Percentiles rank a stretch among this genome's conserved stretches.
phyloP scores from a whole-genome alignment of 208 protist species.

The Leishmania mexicana region DNA sequence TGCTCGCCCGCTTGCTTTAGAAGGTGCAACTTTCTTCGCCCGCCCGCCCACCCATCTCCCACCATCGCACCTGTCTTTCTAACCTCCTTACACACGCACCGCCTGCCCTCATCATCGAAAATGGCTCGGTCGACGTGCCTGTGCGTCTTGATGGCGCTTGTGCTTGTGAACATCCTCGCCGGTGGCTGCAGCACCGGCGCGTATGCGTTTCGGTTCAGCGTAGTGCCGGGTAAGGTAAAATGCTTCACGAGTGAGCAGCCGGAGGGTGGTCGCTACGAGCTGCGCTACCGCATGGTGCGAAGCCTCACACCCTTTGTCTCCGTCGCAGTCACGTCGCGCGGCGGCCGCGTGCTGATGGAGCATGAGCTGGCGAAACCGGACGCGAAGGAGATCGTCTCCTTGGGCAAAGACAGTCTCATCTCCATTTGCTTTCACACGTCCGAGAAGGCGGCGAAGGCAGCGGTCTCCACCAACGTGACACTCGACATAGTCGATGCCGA shows the following conservation, averaged over 20 bases:
- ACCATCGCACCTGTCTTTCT: not conserved
- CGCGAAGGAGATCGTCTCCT: constrained; percentile 51
- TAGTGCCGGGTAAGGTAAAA: constrained; percentile 51
- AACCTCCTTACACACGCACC: not conserved
- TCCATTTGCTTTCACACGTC: constrained; percentile 76
- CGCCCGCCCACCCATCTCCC: not conserved
- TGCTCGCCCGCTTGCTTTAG: not conserved
- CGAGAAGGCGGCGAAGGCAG: constrained; percentile 36
- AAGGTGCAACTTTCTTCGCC: not conserved
- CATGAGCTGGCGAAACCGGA: constrained; percentile 54
- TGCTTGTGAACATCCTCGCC: constrained; percentile 19
- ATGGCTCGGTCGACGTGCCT: constrained; percentile 1
- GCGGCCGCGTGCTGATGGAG: constrained; percentile 54
- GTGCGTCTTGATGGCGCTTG: constrained; percentile 5
- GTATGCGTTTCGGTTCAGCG: constrained; percentile 65
- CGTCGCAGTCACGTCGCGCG: constrained; percentile 53
- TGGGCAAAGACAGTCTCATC: constrained; percentile 40
- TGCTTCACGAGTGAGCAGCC: constrained; percentile 68
- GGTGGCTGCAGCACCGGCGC: constrained; percentile 3
- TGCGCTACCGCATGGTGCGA: constrained; percentile 75
- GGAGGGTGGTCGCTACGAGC: constrained; percentile 60
- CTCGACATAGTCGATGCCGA: constrained; percentile 69
- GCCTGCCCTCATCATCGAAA: not conserved
- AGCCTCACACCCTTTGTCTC: constrained; percentile 69
- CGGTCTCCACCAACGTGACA: constrained; percentile 61